Conservation (phyloP, 2,329 filamentous ascomycete species). For the Colletotrichum spaethianum region DNA sequence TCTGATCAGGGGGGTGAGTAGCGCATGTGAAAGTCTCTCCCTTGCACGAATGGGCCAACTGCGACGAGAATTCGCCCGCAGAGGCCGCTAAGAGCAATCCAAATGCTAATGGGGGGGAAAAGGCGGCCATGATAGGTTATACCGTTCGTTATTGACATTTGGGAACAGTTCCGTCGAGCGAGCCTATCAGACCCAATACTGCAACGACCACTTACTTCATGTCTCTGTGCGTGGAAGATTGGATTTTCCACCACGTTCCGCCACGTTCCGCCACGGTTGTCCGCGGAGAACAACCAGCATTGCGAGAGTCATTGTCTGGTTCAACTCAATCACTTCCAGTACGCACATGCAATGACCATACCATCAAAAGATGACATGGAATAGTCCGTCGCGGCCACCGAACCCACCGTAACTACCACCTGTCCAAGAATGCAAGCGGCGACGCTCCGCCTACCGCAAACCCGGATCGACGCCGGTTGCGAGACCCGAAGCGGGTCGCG, state of each 20-base stretch:
- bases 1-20: slow-evolving; percentile 6
- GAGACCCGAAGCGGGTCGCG: slow-evolving; percentile 19
- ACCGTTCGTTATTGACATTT: not conserved
- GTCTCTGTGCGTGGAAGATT: not conserved
- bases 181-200: not conserved
- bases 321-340: not conserved
- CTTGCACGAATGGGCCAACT: not conserved
- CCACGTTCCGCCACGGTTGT: not conserved
- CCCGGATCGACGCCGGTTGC: slow-evolving; percentile 21
- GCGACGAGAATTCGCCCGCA: slow-evolving; percentile 9
- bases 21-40: slow-evolving; percentile 30
- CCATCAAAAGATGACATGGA: not conserved
- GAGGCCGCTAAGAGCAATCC: slow-evolving; percentile 19
- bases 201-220: not conserved
- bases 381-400: too few species aligned
- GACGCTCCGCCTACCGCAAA: slow-evolving; percentile 8
- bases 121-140: not conserved
- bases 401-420: not conserved
- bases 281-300: not conserved
- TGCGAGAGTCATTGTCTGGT: not conserved
- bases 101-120: slow-evolving; percentile 9
- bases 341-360: not conserved
- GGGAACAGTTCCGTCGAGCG: too few species aligned
- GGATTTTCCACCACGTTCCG: too few species aligned
- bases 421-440: not conserved